Evolutionary conservation across 352 stramenopile genomes (phyloP), one percentile per base, ranked within the genome.

Genomic region (Elongisporangium anandrum): DNA sequence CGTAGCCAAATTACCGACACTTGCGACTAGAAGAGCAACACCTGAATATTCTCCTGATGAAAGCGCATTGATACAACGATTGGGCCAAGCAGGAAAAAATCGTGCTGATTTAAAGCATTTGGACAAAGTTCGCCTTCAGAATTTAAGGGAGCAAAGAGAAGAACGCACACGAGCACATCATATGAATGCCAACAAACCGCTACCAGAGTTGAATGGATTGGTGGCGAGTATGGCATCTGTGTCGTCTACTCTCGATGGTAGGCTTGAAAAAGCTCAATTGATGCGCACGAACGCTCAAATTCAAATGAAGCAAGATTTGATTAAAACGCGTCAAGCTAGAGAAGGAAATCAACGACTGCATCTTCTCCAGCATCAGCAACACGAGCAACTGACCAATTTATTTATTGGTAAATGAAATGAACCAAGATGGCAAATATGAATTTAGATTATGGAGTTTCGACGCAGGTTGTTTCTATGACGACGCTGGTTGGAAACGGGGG

Each of bases 371-470:
- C 38, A 57, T 26, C 61, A 63, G 20, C 63, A 57, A 15, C 64
- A 63, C 13, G 19, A 59, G 60, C 45, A 54, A 50, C 50, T 73
- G 54, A 54, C 52, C n/a, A 57, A 69, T 53, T 63, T 78, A 58
- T 70, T 63, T 67, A 49, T 81, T 63, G 68, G 65, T 5, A 65
- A 58, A 19, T 58, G 53, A 38, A 50, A 12, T 26, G n/a, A 22
- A 9, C 13, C 34, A 50, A 24, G 7, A 23, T 53, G 7, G 56
- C 2, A 13, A 45, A 54, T 56, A 65, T 52, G 52, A 65, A 72
- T 59, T 67, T 77, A 85, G 56, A 74, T 77, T 58, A 79, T 63
- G 23, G 76, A 85, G 38, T 79, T 81, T 19, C 76, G 76, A 10
- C 76, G 65, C 21, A 75, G 56, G 55, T 70, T 61, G 8, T 15